These are phyloP conservation scores for Fusarium fujikuroi DNA, from an alignment of 2,329 filamentous ascomycete genomes.

Conservation along the genomic window DNA sequence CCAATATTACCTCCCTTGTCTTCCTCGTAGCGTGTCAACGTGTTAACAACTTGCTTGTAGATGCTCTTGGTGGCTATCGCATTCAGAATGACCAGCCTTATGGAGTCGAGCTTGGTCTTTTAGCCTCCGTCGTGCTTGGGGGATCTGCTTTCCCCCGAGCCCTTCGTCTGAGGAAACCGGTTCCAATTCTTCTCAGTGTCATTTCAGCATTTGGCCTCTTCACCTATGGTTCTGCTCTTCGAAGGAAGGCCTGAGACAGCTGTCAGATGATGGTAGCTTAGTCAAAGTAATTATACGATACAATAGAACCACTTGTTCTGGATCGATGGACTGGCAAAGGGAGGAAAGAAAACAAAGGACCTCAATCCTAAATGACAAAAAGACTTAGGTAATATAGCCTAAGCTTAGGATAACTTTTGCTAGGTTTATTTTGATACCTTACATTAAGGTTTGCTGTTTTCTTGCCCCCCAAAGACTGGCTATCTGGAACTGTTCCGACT, in stretches of 20 bases:
- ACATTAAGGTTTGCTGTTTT: no score
- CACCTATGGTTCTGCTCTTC: background rate
- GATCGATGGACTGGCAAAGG: background rate
- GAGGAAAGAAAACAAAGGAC: no score
- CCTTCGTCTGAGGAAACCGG: background rate
- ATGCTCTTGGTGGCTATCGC: conserved; percentile 84
- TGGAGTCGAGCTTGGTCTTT: conserved; percentile 87
- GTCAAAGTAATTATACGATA: background rate
- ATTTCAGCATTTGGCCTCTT: background rate
- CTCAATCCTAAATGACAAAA: no score
- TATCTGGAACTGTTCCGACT: background rate
- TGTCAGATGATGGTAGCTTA: background rate
- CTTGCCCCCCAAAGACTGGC: background rate
- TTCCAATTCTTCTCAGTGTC: background rate
- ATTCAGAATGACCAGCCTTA: conserved; percentile 80
- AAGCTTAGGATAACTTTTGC: no score
- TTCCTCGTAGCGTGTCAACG: background rate
- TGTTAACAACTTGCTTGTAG: conserved; percentile 46
- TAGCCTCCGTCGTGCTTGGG: conserved; percentile 69
- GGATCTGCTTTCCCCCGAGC: background rate
- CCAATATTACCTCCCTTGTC: background rate
- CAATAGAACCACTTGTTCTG: background rate
- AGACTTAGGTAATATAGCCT: no score
- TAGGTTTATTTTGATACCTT: no score
- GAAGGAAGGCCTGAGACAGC: background rate